These are phyloP conservation scores for Mycena latifolia DNA, from an alignment of 768 basidiomycete species.

Conservation along the genomic window DNA sequence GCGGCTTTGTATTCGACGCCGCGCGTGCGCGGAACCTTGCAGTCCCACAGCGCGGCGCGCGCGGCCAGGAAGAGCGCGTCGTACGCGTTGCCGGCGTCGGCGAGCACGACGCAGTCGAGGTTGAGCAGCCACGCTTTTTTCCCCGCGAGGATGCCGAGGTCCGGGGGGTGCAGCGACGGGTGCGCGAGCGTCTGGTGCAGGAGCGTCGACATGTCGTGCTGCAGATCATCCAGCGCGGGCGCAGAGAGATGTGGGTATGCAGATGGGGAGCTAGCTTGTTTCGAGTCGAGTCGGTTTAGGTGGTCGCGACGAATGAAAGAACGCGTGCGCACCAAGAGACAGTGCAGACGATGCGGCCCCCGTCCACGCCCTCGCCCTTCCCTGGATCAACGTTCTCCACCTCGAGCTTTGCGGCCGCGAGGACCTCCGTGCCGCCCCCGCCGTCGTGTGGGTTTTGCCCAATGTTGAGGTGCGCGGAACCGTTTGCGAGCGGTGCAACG, in stretches of 20 bases:
- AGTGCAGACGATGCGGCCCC: conserved; percentile 73
- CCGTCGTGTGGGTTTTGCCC: conserved; percentile 67
- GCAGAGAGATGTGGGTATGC: conserved; percentile 81
- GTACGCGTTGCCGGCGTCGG: conserved; percentile 80
- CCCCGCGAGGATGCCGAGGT: conserved; percentile 68
- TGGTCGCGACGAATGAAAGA: not conserved
- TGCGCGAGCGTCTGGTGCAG: conserved; percentile 76
- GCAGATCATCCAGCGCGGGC: conserved; percentile 78
- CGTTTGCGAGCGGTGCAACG: conserved; percentile 85
- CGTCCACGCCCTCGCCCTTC: conserved; percentile 59
- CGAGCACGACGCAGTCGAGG: conserved; percentile 80
- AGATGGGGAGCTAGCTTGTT: conserved; percentile 77
- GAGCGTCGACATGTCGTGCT: conserved; percentile 76
- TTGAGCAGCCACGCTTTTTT: conserved; percentile 83
- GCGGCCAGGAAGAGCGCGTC: conserved; percentile 87
- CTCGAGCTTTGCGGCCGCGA: conserved; percentile 85
- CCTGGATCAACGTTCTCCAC: conserved; percentile 67
- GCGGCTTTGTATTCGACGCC: conserved; percentile 74
- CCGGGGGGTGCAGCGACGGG: conserved; percentile 72
- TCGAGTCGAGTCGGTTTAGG: conserved; percentile 9
- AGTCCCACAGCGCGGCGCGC: conserved; percentile 84
- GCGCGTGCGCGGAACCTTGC: conserved; percentile 81
- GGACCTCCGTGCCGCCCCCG: conserved; percentile 79
- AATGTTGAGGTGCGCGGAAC: conserved; percentile 82
- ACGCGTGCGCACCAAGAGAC: conserved; percentile 77